Evolutionary conservation across 2,329 filamentous ascomycete species (phyloP), one percentile per base, ranked within the genome.

Genomic region (Coleophoma cylindrospora): DNA sequence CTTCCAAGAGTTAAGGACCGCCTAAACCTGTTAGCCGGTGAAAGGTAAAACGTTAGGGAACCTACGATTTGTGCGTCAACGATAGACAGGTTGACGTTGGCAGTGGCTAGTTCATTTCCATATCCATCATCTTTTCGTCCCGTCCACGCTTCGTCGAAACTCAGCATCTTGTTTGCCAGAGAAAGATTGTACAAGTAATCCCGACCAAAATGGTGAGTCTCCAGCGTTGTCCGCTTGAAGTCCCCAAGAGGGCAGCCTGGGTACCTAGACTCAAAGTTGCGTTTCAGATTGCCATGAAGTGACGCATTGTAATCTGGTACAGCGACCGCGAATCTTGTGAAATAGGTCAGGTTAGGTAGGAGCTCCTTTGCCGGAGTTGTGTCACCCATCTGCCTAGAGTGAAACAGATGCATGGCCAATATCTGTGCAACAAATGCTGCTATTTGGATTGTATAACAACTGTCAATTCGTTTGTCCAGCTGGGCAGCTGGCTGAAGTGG

Each of bases 41-140:
- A 4, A 13, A 32, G 38, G 17, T 19, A 34, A 15, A 37, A 43
- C 36, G 32, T 33, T 40, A 27, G 45, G 5, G 34, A 37, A 73
- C 84, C 70, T 74, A 89, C 84, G 57, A 94, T 85, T 71, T 99
- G 91, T 21, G 92, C 89, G 66, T 97, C 91, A 34, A 99, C 90
- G 34, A 96, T 75, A 21, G 91, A 95, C 47, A 99, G 68, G 67
- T 99, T 97, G 54, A 87, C 74, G 66, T 99, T 99, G 40, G 92
- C 94, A 53, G 84, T 83, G 61, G 85, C 81, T 69, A 99, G 86
- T 65, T 99, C 94, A 45, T 81, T 79, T 54, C 80, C 79, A 69
- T 95, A 95, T 0, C 91, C 91, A 60, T 86, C 80, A 49, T 81
- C 78, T 57, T 73, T 77, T 57, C 73, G 75, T 40, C 86, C 86